Conservation (phyloP, 768 basidiomycete genomes). For the Tulasnella sp. region DNA sequence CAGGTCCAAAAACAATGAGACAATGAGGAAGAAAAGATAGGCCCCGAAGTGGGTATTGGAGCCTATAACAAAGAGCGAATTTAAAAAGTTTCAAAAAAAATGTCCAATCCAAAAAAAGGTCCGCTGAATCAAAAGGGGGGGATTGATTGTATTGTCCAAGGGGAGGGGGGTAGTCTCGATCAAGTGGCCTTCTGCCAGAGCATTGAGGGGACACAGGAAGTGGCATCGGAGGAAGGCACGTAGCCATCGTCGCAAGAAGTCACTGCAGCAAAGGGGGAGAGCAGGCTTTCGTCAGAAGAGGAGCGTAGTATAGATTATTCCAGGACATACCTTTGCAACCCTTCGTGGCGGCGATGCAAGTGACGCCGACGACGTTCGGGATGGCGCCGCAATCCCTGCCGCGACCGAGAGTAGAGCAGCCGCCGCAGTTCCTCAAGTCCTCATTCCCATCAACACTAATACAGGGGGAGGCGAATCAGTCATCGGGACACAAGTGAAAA, state of each 20-base stretch:
- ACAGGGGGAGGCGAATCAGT: not conserved
- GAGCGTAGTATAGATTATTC: no score
- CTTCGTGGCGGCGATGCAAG: slow-evolving; percentile 41
- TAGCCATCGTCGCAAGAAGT: not conserved
- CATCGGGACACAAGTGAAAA: not conserved
- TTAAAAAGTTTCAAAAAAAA: no score
- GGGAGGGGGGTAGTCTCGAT: no score
- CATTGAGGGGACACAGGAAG: not conserved
- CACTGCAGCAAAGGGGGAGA: not conserved
- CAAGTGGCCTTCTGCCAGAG: no score
- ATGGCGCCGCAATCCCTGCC: slow-evolving; percentile 68
- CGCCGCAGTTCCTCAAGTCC: slow-evolving; percentile 67
- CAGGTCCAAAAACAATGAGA: no score
- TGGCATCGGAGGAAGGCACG: not conserved
- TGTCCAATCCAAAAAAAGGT: no score
- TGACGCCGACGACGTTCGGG: slow-evolving; percentile 53
- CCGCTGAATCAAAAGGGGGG: no score
- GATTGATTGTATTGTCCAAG: no score
- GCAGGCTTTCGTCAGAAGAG: not conserved
- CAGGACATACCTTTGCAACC: slow-evolving; percentile 1
- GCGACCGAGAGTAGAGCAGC: slow-evolving; percentile 49
- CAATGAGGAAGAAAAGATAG: no score
- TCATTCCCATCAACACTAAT: slow-evolving; percentile 41
- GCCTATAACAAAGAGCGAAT: no score
- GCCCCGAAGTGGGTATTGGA: no score